These are phyloP conservation scores for Lasiosphaeris hirsuta DNA, from an alignment of 495 filamentous ascomycete genomes.

Conservation along the genomic window DNA sequence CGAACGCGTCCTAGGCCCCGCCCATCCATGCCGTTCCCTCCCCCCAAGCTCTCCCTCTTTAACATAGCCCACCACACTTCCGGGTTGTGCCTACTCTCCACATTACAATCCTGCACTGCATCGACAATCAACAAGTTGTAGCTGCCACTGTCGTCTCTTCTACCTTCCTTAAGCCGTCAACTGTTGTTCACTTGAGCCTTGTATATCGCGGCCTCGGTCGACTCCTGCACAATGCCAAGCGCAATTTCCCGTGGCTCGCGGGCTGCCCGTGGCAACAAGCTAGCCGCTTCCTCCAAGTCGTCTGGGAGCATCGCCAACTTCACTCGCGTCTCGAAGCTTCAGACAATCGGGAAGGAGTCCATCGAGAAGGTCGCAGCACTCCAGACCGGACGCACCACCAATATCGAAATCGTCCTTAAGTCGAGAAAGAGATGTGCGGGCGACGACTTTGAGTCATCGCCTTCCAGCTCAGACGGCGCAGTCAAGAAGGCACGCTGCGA, in stretches of 20 bases:
- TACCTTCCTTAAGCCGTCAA: background rate
- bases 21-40: background rate
- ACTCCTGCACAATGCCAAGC: slow-evolving; percentile 29
- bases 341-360: slow-evolving; percentile 31
- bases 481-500: slow-evolving; percentile 27
- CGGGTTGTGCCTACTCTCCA: background rate
- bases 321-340: slow-evolving; percentile 39
- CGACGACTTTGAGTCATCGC: slow-evolving; percentile 18
- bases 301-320: slow-evolving; percentile 33
- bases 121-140: background rate
- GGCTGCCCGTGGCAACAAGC: slow-evolving; percentile 22
- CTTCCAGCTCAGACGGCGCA: slow-evolving; percentile 7
- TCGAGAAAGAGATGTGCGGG: slow-evolving; percentile 30
- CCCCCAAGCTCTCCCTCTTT: slow-evolving; percentile 8
- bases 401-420: slow-evolving; percentile 32
- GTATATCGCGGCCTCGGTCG: background rate
- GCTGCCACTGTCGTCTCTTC: background rate
- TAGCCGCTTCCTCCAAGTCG: slow-evolving; percentile 16
- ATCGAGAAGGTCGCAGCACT: slow-evolving; percentile 14
- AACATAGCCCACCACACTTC: background rate
- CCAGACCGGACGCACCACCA: slow-evolving; percentile 19
- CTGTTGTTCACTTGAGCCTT: background rate
- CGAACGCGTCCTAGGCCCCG: slow-evolving; percentile 4
- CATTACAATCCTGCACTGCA: background rate
- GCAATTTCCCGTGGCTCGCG: slow-evolving; percentile 26